Conservation (phyloP, 495 filamentous ascomycete species). For the Annulohypoxylon nitens region DNA sequence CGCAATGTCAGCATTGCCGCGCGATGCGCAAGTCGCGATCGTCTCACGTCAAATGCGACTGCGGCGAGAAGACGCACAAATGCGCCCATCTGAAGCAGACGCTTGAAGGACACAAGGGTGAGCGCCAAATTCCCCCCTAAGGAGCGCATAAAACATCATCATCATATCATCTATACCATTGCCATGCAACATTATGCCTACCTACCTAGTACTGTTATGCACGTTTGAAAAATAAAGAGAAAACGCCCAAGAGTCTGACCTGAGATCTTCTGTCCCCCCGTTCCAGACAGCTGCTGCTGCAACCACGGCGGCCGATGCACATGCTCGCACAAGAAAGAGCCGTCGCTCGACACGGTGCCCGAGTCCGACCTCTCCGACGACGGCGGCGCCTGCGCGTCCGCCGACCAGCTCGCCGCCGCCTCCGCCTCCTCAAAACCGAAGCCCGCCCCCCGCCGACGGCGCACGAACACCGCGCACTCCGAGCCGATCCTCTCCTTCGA, state of each 20-base stretch:
- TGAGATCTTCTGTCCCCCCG: slow-evolving; percentile 54
- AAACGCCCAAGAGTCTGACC: slow-evolving; percentile 57
- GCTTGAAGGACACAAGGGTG: slow-evolving; percentile 68
- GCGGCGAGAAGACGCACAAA: slow-evolving; percentile 88
- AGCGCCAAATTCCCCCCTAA: slow-evolving; percentile 52
- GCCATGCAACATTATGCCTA: not conserved
- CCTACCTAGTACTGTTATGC: not conserved
- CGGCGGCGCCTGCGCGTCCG: slow-evolving; percentile 55
- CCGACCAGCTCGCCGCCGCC: slow-evolving; percentile 50
- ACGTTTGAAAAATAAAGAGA: slow-evolving; percentile 12
- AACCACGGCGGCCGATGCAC: slow-evolving; percentile 91
- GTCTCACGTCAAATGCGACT: slow-evolving; percentile 96
- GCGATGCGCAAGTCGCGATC: slow-evolving; percentile 96
- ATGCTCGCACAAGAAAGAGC: slow-evolving; percentile 92
- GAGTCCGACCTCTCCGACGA: slow-evolving; percentile 70
- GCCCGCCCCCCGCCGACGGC: slow-evolving; percentile 70
- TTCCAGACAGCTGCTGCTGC: slow-evolving; percentile 86
- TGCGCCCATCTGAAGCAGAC: slow-evolving; percentile 71
- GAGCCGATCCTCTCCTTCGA: slow-evolving; percentile 86
- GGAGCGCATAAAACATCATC: not conserved
- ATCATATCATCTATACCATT: slow-evolving; percentile 3
- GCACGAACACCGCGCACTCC: slow-evolving; percentile 85
- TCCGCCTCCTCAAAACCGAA: slow-evolving; percentile 56
- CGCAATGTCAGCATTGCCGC: slow-evolving; percentile 98
- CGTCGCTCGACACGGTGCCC: slow-evolving; percentile 78